phyloP scores from a whole-genome alignment of 495 filamentous ascomycete genomes.

The Usnea hakonensis region DNA sequence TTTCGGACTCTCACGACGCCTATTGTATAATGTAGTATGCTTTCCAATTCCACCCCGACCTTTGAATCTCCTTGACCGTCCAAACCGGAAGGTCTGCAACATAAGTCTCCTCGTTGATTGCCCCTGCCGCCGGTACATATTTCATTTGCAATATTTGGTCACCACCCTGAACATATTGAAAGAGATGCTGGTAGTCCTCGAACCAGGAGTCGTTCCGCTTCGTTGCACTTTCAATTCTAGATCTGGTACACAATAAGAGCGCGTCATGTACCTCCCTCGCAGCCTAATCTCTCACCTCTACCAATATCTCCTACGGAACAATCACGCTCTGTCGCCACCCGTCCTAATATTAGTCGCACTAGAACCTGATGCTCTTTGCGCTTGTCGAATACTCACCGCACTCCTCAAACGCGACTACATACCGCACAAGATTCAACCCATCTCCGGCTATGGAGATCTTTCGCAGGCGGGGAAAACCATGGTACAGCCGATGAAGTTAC shows the following conservation, averaged over 20 bases:
- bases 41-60: too few relatives aligned
- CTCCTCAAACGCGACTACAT: constrained; percentile 95
- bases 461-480: constrained; percentile 66
- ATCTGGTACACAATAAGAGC: not conserved
- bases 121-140: not conserved
- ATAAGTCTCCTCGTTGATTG: not conserved
- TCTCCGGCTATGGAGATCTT: constrained; percentile 87
- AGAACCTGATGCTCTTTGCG: constrained; percentile 92
- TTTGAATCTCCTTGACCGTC: not conserved
- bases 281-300: constrained; percentile 83
- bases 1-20: not conserved
- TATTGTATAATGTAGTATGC: not conserved
- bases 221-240: not conserved
- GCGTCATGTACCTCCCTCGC: constrained; percentile 86
- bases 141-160: not conserved
- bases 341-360: constrained; percentile 90
- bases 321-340: constrained; percentile 76
- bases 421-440: constrained; percentile 93
- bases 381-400: constrained; percentile 83
- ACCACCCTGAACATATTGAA: not conserved
- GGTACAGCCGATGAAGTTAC: constrained; percentile 73
- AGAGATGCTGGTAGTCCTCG: not conserved
- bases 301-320: constrained; percentile 69
- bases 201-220: not conserved
- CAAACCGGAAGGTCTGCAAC: not conserved